Evolutionary conservation across 1,284 basidiomycete genomes (phyloP).

Genomic region (Coniophora puteana): DNA sequence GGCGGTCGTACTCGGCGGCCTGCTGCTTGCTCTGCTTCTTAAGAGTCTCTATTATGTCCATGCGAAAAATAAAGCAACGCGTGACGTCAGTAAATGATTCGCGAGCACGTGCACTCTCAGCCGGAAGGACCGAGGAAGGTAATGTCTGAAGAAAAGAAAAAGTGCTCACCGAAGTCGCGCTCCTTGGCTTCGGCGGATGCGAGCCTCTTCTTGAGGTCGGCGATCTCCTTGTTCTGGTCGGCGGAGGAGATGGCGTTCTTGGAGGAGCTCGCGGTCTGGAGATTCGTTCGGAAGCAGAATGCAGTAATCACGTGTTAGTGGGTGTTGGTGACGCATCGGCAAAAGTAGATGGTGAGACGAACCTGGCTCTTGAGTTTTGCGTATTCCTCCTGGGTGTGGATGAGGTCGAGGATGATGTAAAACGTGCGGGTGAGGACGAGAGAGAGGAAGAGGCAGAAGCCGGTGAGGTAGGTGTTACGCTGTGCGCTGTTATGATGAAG

Average conservation of each 20-base stretch:
- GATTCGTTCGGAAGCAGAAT: too few relatives aligned
- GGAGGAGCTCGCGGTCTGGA: slow-evolving; percentile 37
- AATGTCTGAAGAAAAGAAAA: not conserved
- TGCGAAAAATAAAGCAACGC: slow-evolving; percentile 3
- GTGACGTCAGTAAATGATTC: not conserved
- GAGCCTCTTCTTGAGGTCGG: slow-evolving; percentile 59
- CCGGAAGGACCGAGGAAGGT: too few relatives aligned
- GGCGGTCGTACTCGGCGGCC: slow-evolving; percentile 74
- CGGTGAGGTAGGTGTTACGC: slow-evolving; percentile 86
- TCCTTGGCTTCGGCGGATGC: slow-evolving; percentile 44
- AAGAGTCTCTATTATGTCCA: slow-evolving; percentile 52
- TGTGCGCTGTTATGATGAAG: slow-evolving; percentile 53
- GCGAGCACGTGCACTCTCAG: too few relatives aligned
- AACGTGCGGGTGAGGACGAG: slow-evolving; percentile 91
- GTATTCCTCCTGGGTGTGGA: slow-evolving; percentile 87
- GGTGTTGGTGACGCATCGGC: too few relatives aligned
- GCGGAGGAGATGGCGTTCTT: slow-evolving; percentile 28
- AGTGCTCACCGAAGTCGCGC: slow-evolving; percentile 65
- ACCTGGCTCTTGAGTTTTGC: slow-evolving; percentile 76
- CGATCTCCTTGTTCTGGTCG: slow-evolving; percentile 59
- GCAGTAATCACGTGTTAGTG: too few relatives aligned
- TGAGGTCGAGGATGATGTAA: slow-evolving; percentile 88
- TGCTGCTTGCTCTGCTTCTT: slow-evolving; percentile 83
- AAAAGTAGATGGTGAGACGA: slow-evolving; percentile 17
- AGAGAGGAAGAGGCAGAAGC: slow-evolving; percentile 91